Base-by-base conservation (phyloP, 441 rosid genomes). In the Rhodomyrtus psidioides region DNA sequence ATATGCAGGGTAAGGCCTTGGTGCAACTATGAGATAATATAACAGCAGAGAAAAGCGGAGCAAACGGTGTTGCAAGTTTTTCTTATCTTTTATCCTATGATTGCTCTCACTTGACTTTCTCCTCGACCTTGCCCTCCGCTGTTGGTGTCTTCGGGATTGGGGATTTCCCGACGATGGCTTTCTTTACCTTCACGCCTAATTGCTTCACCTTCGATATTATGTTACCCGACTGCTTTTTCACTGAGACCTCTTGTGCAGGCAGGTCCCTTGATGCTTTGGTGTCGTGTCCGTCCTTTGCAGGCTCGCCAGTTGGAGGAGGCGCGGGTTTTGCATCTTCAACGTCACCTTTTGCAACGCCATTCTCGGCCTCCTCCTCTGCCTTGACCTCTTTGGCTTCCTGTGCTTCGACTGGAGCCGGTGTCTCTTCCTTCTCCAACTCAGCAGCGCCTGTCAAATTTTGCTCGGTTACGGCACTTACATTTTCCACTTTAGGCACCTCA, bases 151-250 rank as follows among this genome's bases (percentile, higher is more conserved):
- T 93, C 1, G 95, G 87, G 91, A 90, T 89, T 70, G 94, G 93
- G 85, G 96, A 93, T 87, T 92, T 93, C 34, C 96, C 97, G 5
- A 89, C 88, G 56, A 95, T 91, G 42, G 95, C 98, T 89, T 92
- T 94, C 92, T 93, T 94, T 55, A 94, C 95, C 94, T 93, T 93
- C 53, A 90, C 91, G 83, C 94, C 92, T 28, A 94, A 91, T 59
- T 93, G 95, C 62, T 94, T 94, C 86, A 95, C 93, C 92, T 92
- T 94, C 53, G 95, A 90, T 84, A 93, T 91, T 17, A 93, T 89
- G 86, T 91, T 93, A 75, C 88, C 91, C 56, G 96, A 91, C 57
- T 91, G 90, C 85, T 93, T 93, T 90, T 93, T 94, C 6, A 86
- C 86, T 12, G 89, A 16, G 88, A 87, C 90, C 88, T 94, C 93